These are phyloP conservation scores for Coemansia sp. DNA, from an alignment of 192 early-diverging fungal species.

Conservation along the genomic window DNA sequence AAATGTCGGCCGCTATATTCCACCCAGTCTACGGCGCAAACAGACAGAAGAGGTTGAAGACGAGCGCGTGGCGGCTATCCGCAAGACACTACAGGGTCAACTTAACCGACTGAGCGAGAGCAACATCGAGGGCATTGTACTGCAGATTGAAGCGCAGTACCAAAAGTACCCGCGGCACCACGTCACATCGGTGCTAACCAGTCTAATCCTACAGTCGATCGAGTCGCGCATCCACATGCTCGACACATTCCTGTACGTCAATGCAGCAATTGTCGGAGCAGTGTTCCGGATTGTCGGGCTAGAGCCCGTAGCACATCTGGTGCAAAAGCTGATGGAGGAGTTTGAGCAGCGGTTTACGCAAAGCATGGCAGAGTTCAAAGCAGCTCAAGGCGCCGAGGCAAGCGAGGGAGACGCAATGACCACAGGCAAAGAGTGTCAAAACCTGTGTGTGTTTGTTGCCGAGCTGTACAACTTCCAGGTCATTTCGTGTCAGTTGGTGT, in stretches of 20 bases:
- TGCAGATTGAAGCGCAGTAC: slow-evolving; percentile 77
- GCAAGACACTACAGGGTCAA: slow-evolving; percentile 81
- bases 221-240: slow-evolving; percentile 81
- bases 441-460: slow-evolving; percentile 75
- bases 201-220: slow-evolving; percentile 73
- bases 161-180: slow-evolving; percentile 61
- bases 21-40: slow-evolving; percentile 77
- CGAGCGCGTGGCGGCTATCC: slow-evolving; percentile 66
- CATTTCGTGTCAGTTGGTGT: slow-evolving; percentile 79
- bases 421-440: slow-evolving; percentile 72
- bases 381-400: slow-evolving; percentile 17
- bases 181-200: slow-evolving; percentile 83
- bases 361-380: slow-evolving; percentile 27
- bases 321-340: slow-evolving; percentile 71
- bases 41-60: slow-evolving; percentile 63
- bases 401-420: slow-evolving; percentile 49
- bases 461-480: slow-evolving; percentile 91
- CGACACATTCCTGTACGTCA: slow-evolving; percentile 87
- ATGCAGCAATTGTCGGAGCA: slow-evolving; percentile 81
- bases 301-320: slow-evolving; percentile 81
- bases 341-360: slow-evolving; percentile 62
- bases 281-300: slow-evolving; percentile 80
- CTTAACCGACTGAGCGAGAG: slow-evolving; percentile 86
- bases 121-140: slow-evolving; percentile 87
- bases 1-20: slow-evolving; percentile 72